Percentiles rank a stretch among this genome's conserved stretches.
phyloP scores from a whole-genome alignment of 2,329 filamentous ascomycete genomes.

The Monilinia laxa region DNA sequence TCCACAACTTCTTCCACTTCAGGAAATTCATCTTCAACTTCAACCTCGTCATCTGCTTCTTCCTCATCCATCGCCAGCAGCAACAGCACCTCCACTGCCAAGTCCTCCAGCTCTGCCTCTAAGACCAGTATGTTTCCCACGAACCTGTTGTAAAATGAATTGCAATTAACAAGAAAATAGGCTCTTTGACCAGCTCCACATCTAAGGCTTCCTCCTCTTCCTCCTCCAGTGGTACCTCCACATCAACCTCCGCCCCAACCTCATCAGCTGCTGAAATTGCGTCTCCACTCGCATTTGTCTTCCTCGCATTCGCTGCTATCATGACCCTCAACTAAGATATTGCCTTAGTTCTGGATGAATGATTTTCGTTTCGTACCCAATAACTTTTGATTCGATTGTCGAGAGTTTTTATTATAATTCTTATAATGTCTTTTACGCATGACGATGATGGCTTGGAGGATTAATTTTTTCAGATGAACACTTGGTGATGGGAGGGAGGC shows the following conservation, averaged over 20 bases:
- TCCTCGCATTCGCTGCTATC: slow-evolving; percentile 38
- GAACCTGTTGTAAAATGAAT: neutral
- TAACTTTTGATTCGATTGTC: slow-evolving; percentile 12
- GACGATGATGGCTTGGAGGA: slow-evolving; percentile 21
- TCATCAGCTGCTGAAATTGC: slow-evolving; percentile 32
- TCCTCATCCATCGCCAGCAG: neutral
- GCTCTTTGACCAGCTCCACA: slow-evolving; percentile 14
- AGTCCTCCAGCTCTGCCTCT: slow-evolving; percentile 1
- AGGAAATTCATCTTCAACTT: neutral
- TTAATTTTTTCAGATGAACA: slow-evolving; percentile 11
- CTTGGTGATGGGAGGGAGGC: neutral
- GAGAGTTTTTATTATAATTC: slow-evolving; percentile 19
- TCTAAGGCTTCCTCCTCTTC: slow-evolving; percentile 11
- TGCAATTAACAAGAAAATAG: slow-evolving; percentile 2
- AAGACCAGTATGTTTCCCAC: slow-evolving; percentile 13
- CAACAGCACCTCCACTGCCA: slow-evolving; percentile 1
- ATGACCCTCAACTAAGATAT: slow-evolving; percentile 36
- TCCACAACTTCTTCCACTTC: slow-evolving; percentile 7
- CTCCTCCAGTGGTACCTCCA: slow-evolving; percentile 15
- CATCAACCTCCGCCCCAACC: slow-evolving; percentile 23
- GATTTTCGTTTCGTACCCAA: slow-evolving; percentile 12
- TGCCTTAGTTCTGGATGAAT: neutral
- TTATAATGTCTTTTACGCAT: slow-evolving; percentile 21
- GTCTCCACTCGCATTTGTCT: slow-evolving; percentile 37
- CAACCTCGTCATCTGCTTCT: neutral